Base-by-base conservation (phyloP, 768 basidiomycete species). In the Leccinum rimulosum region DNA sequence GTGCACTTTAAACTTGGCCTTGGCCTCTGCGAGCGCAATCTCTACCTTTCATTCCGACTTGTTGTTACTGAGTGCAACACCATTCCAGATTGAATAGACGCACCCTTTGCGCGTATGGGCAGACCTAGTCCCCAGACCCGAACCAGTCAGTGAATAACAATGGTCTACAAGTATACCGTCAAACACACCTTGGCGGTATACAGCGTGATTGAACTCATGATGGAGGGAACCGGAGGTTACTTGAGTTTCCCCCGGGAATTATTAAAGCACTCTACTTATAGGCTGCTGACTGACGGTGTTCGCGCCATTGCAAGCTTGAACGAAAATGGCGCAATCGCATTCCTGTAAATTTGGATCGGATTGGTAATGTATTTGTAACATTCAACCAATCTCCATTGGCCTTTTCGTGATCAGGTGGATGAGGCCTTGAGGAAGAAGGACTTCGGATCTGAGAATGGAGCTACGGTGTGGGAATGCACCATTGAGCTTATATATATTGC, bases 31-130 rank as follows among this genome's bases (percentile, higher is more conserved):
- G 25, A 89, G 78, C 1, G 86, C 85, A n/a, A 89, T 75, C 59
- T 86, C 82, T 17, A 78, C 78, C 82, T 87, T 62, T 35, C 50
- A 45, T 6, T 48, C 47, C 12, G 30, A 43, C 48, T 36, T 0
- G 12, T 49, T 14, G 10, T 25, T 49, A 27, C 48, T 15, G 48
- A n/a, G 1, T 25, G 25, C 25, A 49, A 45, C 15, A 49, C 25
- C 14, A 17, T 17, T 27, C 48, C 5, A 11, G 9, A 5, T 45
- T 45, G 17, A 35, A 14, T 10, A 45, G 14, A 66, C 74, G 2
- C 67, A 84, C 84, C 63, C 85, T 73, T 6, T 86, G 84, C 6
- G 84, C 83, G 64, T 75, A 85, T 1, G 85, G 85, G 69, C 84
- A 87, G 50, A 79, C 69, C 85, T 86, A 50, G 7, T 14, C 27